phyloP scores from a whole-genome alignment of 2,329 filamentous ascomycete genomes.

The Xylaria sp. region DNA sequence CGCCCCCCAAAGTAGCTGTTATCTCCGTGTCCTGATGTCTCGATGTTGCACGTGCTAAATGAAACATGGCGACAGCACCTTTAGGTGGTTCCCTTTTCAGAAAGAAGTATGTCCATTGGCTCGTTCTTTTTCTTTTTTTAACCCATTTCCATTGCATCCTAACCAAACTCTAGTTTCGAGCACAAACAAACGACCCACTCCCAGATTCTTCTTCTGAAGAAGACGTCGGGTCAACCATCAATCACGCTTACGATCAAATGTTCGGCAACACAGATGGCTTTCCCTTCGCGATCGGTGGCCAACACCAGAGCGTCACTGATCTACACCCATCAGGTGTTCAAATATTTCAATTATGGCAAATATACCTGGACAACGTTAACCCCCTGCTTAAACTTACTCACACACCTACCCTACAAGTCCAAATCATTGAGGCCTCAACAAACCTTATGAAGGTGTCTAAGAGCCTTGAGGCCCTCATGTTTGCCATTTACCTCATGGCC shows the following conservation, averaged over 20 bases:
- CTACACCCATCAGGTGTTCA: conserved; percentile 67
- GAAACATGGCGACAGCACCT: conserved; percentile 46
- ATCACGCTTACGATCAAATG: conserved; percentile 69
- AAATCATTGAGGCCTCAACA: conserved; percentile 70
- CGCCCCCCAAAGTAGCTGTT: background rate
- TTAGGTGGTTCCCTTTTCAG: conserved; percentile 64
- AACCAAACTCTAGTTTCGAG: conserved; percentile 58
- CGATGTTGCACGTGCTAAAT: conserved; percentile 31
- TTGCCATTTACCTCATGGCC: conserved; percentile 71
- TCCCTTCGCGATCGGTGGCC: conserved; percentile 65
- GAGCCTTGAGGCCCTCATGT: conserved; percentile 74
- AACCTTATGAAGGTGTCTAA: conserved; percentile 65
- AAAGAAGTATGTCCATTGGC: conserved; percentile 58
- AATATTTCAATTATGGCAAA: conserved; percentile 74
- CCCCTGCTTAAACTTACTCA: conserved; percentile 76
- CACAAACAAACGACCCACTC: conserved; percentile 57
- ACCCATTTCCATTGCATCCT: conserved; percentile 30
- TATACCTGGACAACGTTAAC: conserved; percentile 76
- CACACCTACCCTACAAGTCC: conserved; percentile 71
- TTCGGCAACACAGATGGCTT: conserved; percentile 67
- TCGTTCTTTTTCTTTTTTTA: conserved; percentile 12
- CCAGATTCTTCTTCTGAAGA: conserved; percentile 68
- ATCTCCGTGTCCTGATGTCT: conserved; percentile 15
- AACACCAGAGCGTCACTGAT: conserved; percentile 56
- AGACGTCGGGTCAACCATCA: conserved; percentile 64